These are phyloP conservation scores for Entomortierella lignicola DNA, from an alignment of 192 early-diverging fungal genomes.

Conservation along the genomic window DNA sequence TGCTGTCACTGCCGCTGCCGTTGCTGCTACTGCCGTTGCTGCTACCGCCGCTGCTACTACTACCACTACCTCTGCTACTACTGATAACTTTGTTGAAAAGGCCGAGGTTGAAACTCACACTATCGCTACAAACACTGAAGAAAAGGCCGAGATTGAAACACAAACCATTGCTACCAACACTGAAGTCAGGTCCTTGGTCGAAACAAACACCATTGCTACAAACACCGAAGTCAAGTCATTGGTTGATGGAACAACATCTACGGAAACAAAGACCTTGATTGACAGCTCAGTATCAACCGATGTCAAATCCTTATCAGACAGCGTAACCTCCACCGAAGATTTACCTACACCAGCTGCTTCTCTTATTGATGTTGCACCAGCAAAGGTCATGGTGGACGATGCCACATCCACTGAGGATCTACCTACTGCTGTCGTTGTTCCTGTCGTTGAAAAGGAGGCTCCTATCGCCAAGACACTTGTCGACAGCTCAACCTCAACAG, in stretches of 20 bases:
- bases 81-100: too few relatives aligned
- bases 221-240: background rate
- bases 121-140: too few relatives aligned
- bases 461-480: background rate
- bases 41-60: background rate
- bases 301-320: background rate
- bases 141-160: conserved; percentile 3
- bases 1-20: background rate
- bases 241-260: background rate
- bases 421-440: background rate
- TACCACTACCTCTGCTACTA: too few relatives aligned
- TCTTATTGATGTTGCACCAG: background rate
- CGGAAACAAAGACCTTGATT: background rate
- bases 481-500: conserved; percentile 16
- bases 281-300: conserved; percentile 14
- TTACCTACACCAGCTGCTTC: background rate
- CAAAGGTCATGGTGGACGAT: background rate
- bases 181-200: background rate
- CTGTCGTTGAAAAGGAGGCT: background rate
- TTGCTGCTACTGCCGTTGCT: background rate
- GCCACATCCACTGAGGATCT: conserved; percentile 5
- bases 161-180: conserved; percentile 21
- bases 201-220: background rate
- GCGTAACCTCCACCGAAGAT: background rate
- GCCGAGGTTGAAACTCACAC: too few relatives aligned